Conservation (phyloP, 768 basidiomycete species). For the Thelephora aurantiotincta region DNA sequence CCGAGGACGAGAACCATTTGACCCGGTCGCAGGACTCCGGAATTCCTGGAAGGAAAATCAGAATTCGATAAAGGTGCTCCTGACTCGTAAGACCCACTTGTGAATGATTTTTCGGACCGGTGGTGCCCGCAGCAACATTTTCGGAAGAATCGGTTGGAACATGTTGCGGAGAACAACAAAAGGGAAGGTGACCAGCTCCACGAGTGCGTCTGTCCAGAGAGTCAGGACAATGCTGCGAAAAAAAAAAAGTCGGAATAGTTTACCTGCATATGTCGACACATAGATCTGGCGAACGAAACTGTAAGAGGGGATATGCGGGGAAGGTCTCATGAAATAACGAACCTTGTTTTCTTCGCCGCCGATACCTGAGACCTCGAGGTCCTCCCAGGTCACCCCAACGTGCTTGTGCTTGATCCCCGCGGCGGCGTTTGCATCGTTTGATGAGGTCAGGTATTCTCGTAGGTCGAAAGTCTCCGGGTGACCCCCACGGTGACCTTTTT, state of each 20-base stretch:
- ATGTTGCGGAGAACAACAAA: constrained; percentile 32
- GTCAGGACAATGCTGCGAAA: too few relatives aligned
- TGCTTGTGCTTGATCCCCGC: constrained; percentile 66
- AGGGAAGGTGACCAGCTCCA: constrained; percentile 39
- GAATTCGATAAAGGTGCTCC: too few relatives aligned
- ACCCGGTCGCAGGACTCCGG: constrained; percentile 59
- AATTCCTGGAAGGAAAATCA: constrained; percentile 26
- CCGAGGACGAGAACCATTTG: constrained; percentile 84
- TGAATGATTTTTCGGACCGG: constrained; percentile 44
- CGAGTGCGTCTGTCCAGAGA: constrained; percentile 27
- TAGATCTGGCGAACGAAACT: constrained; percentile 26
- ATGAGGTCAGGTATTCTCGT: constrained; percentile 52
- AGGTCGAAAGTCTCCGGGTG: constrained; percentile 39
- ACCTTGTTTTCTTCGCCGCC: constrained; percentile 48
- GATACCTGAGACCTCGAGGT: constrained; percentile 45
- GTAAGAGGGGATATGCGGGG: too few relatives aligned
- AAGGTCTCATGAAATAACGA: constrained; percentile 1
- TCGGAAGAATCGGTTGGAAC: constrained; percentile 24
- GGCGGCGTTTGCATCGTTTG: constrained; percentile 47
- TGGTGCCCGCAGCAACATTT: constrained; percentile 17
- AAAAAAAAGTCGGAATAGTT: constrained; percentile 10
- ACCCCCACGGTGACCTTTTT: constrained; percentile 20
- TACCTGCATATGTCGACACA: constrained; percentile 46
- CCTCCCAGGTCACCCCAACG: constrained; percentile 64
- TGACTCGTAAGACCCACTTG: constrained; percentile 23